Evolutionary conservation across 495 filamentous ascomycete species (phyloP).

Genomic region (Coniosporium apollinis): DNA sequence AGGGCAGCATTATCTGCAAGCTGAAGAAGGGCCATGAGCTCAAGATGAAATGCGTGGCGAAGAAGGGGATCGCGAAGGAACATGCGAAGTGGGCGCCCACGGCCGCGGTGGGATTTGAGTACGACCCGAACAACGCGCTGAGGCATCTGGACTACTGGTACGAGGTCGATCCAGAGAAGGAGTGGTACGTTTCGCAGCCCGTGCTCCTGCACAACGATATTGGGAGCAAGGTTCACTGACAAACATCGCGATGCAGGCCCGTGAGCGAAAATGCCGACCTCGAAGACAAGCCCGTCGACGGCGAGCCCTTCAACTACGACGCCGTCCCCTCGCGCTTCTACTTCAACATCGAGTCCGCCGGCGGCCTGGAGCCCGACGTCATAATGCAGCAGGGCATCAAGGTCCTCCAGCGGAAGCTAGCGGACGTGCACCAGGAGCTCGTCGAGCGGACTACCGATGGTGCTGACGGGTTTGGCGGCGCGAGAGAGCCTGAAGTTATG

Average conservation of each 20-base stretch:
- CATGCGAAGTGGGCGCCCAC: slow-evolving; percentile 95
- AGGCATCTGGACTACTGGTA: slow-evolving; percentile 85
- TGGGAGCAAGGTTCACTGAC: slow-evolving; percentile 1
- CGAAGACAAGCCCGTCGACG: slow-evolving; percentile 69
- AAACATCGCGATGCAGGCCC: slow-evolving; percentile 40
- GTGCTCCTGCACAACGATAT: background rate
- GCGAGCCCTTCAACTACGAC: slow-evolving; percentile 78
- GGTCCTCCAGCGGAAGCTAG: slow-evolving; percentile 78
- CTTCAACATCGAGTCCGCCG: slow-evolving; percentile 79
- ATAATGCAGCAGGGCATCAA: slow-evolving; percentile 82
- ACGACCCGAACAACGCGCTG: slow-evolving; percentile 91
- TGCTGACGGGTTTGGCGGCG: slow-evolving; percentile 32
- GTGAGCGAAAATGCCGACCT: slow-evolving; percentile 67
- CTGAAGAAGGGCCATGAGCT: slow-evolving; percentile 76
- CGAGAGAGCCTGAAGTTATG: slow-evolving; percentile 20
- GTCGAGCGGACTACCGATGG: slow-evolving; percentile 28
- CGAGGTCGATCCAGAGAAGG: slow-evolving; percentile 62
- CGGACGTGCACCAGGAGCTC: slow-evolving; percentile 65
- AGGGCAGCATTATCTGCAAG: slow-evolving; percentile 75
- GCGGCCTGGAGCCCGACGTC: slow-evolving; percentile 68
- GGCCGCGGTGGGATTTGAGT: slow-evolving; percentile 88
- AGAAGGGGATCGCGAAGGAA: slow-evolving; percentile 97
- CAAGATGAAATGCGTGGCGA: slow-evolving; percentile 77
- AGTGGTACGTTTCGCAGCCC: slow-evolving; percentile 56
- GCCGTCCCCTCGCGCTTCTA: slow-evolving; percentile 74